phyloP scores from a whole-genome alignment of 345 rosid genomes.

The Brassica nigra region DNA sequence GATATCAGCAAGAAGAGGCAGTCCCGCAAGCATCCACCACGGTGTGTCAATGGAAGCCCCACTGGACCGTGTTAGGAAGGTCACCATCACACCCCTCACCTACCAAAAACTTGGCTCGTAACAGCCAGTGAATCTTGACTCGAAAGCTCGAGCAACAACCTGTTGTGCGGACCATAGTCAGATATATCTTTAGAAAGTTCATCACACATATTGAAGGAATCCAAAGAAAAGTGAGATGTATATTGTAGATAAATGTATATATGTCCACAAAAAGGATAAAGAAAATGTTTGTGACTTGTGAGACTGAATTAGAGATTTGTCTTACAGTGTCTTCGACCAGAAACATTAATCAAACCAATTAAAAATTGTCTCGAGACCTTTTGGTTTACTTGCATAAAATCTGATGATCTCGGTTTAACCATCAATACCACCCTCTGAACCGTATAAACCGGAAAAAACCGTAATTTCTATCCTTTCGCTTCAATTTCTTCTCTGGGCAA shows the following conservation, averaged over 20 bases:
- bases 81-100: neutral
- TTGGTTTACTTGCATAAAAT: neutral
- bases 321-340: neutral
- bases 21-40: neutral
- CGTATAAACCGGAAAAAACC: conserved; percentile 20
- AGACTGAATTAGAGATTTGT: neutral
- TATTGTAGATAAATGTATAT: neutral
- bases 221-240: neutral
- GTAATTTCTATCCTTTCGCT: conserved; percentile 4
- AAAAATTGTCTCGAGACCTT: neutral
- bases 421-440: conserved; percentile 9
- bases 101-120: neutral
- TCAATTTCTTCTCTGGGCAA: conserved; percentile 2
- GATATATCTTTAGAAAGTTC: neutral
- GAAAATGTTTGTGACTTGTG: neutral
- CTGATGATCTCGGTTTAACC: neutral
- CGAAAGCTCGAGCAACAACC: neutral
- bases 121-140: neutral
- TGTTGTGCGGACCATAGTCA: neutral
- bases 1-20: neutral
- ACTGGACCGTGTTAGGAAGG: neutral
- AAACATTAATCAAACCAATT: neutral
- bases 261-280: neutral
- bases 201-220: neutral
- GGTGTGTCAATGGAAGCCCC: neutral